Conservation (phyloP, 2,329 filamentous ascomycete species). For the Xenosphaeropsis pyriputrescens region DNA sequence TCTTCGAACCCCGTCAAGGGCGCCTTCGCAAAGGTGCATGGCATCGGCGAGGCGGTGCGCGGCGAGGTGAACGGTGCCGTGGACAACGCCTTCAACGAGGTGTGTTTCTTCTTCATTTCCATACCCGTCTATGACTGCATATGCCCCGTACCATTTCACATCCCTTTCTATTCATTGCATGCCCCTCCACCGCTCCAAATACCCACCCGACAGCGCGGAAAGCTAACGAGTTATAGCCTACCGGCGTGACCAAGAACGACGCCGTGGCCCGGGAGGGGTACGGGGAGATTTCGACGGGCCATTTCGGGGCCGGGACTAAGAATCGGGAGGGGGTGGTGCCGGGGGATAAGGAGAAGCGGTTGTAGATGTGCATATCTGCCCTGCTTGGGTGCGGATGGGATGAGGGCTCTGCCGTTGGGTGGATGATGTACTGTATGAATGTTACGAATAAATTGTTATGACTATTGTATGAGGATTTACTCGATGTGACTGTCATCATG, state of each 20-base stretch:
- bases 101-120: constrained; percentile 1
- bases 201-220: too few relatives aligned
- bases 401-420: too few relatives aligned
- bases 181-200: too few relatives aligned
- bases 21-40: constrained; percentile 6
- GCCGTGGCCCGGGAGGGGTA: constrained; percentile 7
- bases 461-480: too few relatives aligned
- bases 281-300: constrained; percentile 7
- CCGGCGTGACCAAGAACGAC: constrained; percentile 8
- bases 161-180: neutral
- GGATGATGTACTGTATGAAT: too few relatives aligned
- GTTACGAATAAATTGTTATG: too few relatives aligned
- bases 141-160: neutral
- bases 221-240: constrained; percentile 1
- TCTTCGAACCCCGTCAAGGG: constrained; percentile 1
- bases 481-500: too few relatives aligned
- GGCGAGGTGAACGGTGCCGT: constrained; percentile 8
- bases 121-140: neutral
- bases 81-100: constrained; percentile 7
- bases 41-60: constrained; percentile 7
- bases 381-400: too few relatives aligned
- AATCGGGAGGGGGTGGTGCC: constrained; percentile 9
- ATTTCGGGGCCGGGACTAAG: constrained; percentile 8
- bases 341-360: constrained; percentile 5
- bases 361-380: too few relatives aligned